Percentiles rank a stretch among this genome's conserved stretches.
phyloP scores from a whole-genome alignment of 2,329 filamentous ascomycete species.

The Fusarium tanahbumbuense region DNA sequence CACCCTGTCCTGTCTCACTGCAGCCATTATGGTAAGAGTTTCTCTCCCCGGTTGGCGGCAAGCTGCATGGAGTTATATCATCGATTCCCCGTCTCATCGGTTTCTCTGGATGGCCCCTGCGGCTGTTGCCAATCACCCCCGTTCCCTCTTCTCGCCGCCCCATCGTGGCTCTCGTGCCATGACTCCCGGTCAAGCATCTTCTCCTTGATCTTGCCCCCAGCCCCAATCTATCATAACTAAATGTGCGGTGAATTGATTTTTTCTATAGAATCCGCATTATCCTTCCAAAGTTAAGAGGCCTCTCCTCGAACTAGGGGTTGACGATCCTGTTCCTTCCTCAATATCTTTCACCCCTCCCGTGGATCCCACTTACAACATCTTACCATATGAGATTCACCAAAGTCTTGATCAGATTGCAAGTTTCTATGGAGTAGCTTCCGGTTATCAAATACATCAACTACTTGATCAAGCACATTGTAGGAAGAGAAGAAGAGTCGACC shows the following conservation, averaged over 20 bases:
- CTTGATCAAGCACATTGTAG: slow-evolving; percentile 43
- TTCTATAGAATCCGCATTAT: slow-evolving; percentile 48
- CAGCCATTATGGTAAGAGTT: slow-evolving; percentile 63
- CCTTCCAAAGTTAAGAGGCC: slow-evolving; percentile 48
- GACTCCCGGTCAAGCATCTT: slow-evolving; percentile 45
- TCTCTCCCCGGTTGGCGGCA: slow-evolving; percentile 55
- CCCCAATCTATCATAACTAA: slow-evolving; percentile 42
- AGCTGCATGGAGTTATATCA: slow-evolving; percentile 60
- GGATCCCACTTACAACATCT: slow-evolving; percentile 40
- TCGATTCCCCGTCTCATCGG: slow-evolving; percentile 50
- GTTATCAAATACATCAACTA: slow-evolving; percentile 47
- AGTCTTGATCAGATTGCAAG: slow-evolving; percentile 47
- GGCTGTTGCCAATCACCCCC: slow-evolving; percentile 44
- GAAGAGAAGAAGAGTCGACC: slow-evolving; percentile 50
- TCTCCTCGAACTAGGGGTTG: slow-evolving; percentile 44
- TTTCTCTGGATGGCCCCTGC: slow-evolving; percentile 44
- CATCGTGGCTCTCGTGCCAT: slow-evolving; percentile 45
- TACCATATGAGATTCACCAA: slow-evolving; percentile 44
- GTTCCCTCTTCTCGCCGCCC: slow-evolving; percentile 41
- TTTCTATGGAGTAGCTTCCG: slow-evolving; percentile 50
- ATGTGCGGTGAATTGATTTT: slow-evolving; percentile 57
- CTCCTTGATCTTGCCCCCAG: slow-evolving; percentile 45
- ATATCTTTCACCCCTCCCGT: slow-evolving; percentile 36
- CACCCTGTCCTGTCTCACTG: slow-evolving; percentile 52
- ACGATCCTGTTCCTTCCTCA: slow-evolving; percentile 39